phyloP scores from a whole-genome alignment of 2,329 filamentous ascomycete genomes.

The Hypoxylon sp. region DNA sequence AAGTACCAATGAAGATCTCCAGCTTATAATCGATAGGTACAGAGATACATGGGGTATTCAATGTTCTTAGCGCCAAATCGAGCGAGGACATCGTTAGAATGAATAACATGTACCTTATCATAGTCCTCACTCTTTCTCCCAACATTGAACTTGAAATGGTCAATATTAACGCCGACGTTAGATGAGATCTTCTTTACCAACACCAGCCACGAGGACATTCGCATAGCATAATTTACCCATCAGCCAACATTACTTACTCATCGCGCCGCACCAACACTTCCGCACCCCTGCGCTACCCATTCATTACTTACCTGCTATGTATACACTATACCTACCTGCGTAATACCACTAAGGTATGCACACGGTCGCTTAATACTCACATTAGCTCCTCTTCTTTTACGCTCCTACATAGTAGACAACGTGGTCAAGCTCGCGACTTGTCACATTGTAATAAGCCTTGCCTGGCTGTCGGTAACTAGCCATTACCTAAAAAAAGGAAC shows the following conservation, averaged over 20 bases:
- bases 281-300: conserved; percentile 29
- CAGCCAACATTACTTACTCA: conserved; percentile 22
- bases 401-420: conserved; percentile 11
- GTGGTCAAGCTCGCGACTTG: conserved; percentile 28
- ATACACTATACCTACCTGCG: background rate
- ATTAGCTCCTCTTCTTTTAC: conserved; percentile 7
- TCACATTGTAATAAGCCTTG: conserved; percentile 19
- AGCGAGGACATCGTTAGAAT: too few species aligned
- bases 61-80: background rate
- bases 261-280: conserved; percentile 34
- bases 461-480: conserved; percentile 35
- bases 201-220: conserved; percentile 21
- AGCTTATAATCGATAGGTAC: background rate
- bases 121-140: background rate
- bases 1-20: conserved; percentile 4
- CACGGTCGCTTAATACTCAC: conserved; percentile 1
- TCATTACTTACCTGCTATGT: conserved; percentile 20
- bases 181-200: conserved; percentile 13
- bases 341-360: conserved; percentile 3
- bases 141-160: background rate
- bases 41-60: background rate
- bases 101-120: too few species aligned
- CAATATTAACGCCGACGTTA: background rate
- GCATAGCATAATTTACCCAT: background rate
- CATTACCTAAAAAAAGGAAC: conserved; percentile 37